Percentiles rank a stretch among this genome's conserved stretches.
Conservation (phyloP, 768 basidiomycete genomes). For the Russula griseocarnosa region DNA sequence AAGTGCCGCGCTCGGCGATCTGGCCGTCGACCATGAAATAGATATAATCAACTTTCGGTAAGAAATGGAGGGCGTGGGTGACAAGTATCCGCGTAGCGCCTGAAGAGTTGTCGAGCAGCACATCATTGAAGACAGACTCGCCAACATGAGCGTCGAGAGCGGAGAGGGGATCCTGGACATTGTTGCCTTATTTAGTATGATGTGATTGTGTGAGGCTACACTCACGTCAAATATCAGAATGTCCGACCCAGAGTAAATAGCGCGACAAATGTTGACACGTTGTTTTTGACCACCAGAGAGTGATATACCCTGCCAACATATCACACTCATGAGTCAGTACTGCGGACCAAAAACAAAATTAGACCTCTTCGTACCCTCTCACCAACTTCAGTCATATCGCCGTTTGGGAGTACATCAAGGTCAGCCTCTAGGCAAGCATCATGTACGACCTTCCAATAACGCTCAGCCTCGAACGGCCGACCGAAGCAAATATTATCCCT, state of each 20-base stretch:
- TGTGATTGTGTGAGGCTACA: slow-evolving; percentile 22
- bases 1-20: slow-evolving; percentile 79
- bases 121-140: slow-evolving; percentile 80
- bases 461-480: slow-evolving; percentile 70
- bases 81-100: slow-evolving; percentile 84
- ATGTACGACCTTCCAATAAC: slow-evolving; percentile 75
- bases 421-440: slow-evolving; percentile 80
- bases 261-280: slow-evolving; percentile 79
- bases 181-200: not conserved
- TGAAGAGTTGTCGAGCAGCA: slow-evolving; percentile 57
- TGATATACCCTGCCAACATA: slow-evolving; percentile 60
- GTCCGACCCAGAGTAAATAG: slow-evolving; percentile 81
- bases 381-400: slow-evolving; percentile 82
- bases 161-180: slow-evolving; percentile 67
- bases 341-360: not conserved
- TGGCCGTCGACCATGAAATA: slow-evolving; percentile 71
- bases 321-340: not conserved
- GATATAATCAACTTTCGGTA: slow-evolving; percentile 84
- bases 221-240: slow-evolving; percentile 76
- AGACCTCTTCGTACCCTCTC: slow-evolving; percentile 45
- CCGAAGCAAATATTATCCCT: slow-evolving; percentile 91
- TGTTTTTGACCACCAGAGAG: slow-evolving; percentile 82
- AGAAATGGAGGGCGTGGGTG: slow-evolving; percentile 88
- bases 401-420: slow-evolving; percentile 68
- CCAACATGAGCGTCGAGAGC: slow-evolving; percentile 93